Evolutionary conservation across 139 green algal genomes (phyloP).

Genomic region (Chlamydomonas schloesseri): DNA sequence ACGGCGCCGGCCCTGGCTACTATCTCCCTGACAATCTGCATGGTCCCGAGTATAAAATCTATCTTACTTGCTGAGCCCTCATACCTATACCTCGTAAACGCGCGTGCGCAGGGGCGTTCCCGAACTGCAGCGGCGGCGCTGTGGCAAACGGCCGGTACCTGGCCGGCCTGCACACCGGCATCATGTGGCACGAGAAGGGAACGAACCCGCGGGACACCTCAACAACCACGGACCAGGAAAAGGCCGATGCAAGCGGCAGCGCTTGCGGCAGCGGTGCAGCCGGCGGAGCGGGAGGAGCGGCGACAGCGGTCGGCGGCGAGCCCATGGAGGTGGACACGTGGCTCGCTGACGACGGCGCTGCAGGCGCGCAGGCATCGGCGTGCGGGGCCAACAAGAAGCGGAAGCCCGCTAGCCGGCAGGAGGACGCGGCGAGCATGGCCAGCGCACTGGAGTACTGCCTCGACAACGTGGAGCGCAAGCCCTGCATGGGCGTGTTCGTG

Average conservation of each 20-base stretch:
- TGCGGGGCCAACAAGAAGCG: constrained; percentile 1
- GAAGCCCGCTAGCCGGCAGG: constrained; percentile 5
- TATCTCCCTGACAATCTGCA: too few relatives aligned
- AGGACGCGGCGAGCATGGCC: background rate
- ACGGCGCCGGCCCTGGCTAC: background rate
- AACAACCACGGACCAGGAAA: constrained; percentile 11
- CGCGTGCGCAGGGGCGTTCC: background rate
- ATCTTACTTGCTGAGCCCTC: background rate
- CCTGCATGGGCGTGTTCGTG: constrained; percentile 1
- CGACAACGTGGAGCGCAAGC: constrained; percentile 7
- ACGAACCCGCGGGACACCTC: background rate
- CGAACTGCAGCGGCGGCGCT: constrained; percentile 3
- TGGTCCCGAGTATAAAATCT: background rate
- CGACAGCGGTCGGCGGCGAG: constrained; percentile 2
- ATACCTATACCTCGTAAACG: background rate
- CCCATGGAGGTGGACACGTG: constrained; percentile 4
- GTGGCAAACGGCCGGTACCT: constrained; percentile 16
- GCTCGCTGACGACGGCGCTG: background rate
- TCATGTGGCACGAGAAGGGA: constrained; percentile 1
- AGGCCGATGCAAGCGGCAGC: constrained; percentile 3
- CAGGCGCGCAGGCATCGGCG: background rate
- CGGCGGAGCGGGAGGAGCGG: background rate
- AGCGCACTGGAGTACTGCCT: background rate
- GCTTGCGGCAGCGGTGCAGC: background rate
- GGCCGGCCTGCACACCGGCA: constrained; percentile 8